Evolutionary conservation across 306 rosid genomes (phyloP).

Genomic region (Abrus precatorius): DNA sequence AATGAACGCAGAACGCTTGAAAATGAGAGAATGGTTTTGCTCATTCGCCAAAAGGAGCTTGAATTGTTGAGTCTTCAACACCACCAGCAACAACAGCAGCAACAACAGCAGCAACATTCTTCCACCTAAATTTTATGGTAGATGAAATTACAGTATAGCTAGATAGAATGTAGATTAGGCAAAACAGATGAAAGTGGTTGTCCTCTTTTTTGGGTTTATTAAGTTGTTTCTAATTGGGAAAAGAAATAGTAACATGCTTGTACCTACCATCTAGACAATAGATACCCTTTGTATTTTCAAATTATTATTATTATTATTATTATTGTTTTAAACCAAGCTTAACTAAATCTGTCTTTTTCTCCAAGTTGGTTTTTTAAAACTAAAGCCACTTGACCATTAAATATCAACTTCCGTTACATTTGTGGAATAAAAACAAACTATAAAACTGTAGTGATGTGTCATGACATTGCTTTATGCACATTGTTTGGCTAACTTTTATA

Average conservation of each 20-base stretch:
- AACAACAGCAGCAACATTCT: conserved; percentile 65
- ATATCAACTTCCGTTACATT: not conserved
- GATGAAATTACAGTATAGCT: conserved; percentile 1
- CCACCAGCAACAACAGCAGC: conserved; percentile 52
- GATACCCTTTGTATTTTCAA: not conserved
- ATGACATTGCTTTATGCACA: not conserved
- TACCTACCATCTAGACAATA: conserved; percentile 14
- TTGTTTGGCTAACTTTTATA: not conserved
- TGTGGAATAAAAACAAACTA: conserved; percentile 17
- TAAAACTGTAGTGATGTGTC: not conserved
- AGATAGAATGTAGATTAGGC: not conserved
- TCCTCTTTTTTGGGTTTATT: conserved; percentile 2
- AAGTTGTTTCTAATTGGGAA: conserved; percentile 1
- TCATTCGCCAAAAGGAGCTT: conserved; percentile 73
- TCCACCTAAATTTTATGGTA: conserved; percentile 55
- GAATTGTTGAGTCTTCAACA: conserved; percentile 60
- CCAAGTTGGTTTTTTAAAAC: conserved; percentile 30
- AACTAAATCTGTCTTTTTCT: conserved; percentile 1
- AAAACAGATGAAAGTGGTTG: conserved; percentile 19
- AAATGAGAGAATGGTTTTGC: conserved; percentile 78
- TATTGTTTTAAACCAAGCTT: not conserved
- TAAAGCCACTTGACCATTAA: not conserved
- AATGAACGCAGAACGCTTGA: conserved; percentile 68
- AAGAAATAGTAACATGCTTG: not conserved
- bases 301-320: not conserved